Conservation (phyloP, 805 yeast genomes). For the Ascoidea rubescens region DNA sequence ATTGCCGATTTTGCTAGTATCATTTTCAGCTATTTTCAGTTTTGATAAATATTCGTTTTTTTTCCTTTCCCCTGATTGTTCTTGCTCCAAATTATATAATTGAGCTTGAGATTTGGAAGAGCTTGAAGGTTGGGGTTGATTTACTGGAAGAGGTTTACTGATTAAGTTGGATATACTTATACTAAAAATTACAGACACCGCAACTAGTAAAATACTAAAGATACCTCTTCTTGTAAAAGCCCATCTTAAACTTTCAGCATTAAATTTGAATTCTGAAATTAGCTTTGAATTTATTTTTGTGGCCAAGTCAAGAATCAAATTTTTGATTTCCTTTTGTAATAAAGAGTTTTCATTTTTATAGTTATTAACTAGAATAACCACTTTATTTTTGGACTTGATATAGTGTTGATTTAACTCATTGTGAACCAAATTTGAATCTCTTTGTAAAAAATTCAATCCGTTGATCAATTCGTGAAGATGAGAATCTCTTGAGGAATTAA, state of each 20-base stretch:
- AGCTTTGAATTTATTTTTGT: conserved; percentile 76
- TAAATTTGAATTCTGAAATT: conserved; percentile 69
- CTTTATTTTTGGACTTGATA: conserved; percentile 53
- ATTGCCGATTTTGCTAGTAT: too few species aligned
- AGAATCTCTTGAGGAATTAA: conserved; percentile 54
- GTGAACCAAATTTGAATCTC: conserved; percentile 56
- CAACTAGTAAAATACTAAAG: conserved; percentile 18
- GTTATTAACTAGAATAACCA: conserved; percentile 74
- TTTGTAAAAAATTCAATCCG: conserved; percentile 52
- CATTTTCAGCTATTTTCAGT: too few species aligned
- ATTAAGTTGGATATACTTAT: conserved; percentile 7
- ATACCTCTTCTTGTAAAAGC: conserved; percentile 83
- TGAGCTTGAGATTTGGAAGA: too few species aligned
- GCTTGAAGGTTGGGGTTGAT: too few species aligned
- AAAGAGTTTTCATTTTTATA: conserved; percentile 76
- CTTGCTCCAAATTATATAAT: too few species aligned
- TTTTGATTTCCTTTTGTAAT: conserved; percentile 50
- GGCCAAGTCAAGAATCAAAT: conserved; percentile 67
- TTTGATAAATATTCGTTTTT: too few species aligned
- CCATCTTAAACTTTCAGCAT: conserved; percentile 86
- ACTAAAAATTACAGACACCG: conserved; percentile 9
- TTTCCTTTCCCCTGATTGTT: too few species aligned
- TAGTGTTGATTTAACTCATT: conserved; percentile 62
- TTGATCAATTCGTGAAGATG: conserved; percentile 56
- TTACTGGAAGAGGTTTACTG: too few species aligned